A percentile compares a stretch with the other conserved stretches of the same genome.
Evolutionary conservation across 1,284 basidiomycete genomes (phyloP).

Genomic region (Heliocybe sulcata): DNA sequence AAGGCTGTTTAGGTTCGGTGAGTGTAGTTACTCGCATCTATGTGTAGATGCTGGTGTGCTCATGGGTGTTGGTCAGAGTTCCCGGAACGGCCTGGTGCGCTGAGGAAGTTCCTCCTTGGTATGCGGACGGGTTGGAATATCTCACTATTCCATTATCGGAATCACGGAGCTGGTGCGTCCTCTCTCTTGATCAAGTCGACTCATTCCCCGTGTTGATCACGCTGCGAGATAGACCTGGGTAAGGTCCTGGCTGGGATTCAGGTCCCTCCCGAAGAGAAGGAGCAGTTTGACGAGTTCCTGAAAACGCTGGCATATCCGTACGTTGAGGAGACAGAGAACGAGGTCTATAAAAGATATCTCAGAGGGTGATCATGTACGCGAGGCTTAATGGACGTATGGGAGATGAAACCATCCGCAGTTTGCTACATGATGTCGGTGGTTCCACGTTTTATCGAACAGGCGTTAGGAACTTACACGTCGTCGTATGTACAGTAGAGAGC

Average conservation of each 20-base stretch:
- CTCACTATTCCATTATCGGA: conserved; percentile 94
- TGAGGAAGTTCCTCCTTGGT: conserved; percentile 84
- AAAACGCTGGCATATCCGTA: conserved; percentile 78
- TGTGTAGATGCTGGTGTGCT: neutral
- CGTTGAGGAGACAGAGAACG: conserved; percentile 91
- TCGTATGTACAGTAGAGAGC: no score
- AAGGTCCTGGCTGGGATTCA: conserved; percentile 93
- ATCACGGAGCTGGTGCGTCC: conserved; percentile 85
- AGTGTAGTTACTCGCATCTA: conserved; percentile 21
- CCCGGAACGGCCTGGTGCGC: conserved; percentile 89
- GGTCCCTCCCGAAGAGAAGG: conserved; percentile 65
- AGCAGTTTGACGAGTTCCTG: conserved; percentile 71
- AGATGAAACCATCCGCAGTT: no score
- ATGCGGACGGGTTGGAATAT: conserved; percentile 91
- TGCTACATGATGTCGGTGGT: no score
- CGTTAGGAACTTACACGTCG: no score
- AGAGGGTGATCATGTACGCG: conserved; percentile 21
- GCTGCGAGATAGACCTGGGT: conserved; percentile 63
- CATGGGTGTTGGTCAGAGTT: conserved; percentile 58
- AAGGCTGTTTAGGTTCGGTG: conserved; percentile 90
- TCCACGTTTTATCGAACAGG: no score
- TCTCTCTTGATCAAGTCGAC: conserved; percentile 10
- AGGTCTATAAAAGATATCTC: conserved; percentile 78
- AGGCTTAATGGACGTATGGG: no score
- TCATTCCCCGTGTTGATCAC: conserved; percentile 3